Evolutionary conservation across 306 rosid species (phyloP).

Genomic region (Argentina anserina): DNA sequence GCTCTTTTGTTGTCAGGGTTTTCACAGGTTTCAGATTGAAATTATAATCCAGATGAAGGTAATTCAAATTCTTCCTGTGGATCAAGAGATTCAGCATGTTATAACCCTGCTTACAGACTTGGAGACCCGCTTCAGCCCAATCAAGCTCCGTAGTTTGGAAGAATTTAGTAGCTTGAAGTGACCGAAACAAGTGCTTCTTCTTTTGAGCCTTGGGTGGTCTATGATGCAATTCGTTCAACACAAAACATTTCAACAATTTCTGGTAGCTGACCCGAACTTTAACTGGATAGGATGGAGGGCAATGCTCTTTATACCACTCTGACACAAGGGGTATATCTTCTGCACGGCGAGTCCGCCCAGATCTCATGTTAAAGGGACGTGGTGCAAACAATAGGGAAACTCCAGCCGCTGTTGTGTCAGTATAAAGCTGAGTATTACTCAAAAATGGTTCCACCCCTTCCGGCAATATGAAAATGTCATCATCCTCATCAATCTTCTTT

Average conservation of each 20-base stretch:
- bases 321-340: conserved; percentile 98
- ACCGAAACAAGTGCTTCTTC: conserved; percentile 88
- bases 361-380: conserved; percentile 98
- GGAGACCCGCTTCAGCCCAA: conserved; percentile 99
- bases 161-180: conserved; percentile 96
- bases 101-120: conserved; percentile 98
- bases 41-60: conserved; percentile 97
- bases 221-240: conserved; percentile 95
- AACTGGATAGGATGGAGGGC: conserved; percentile 97
- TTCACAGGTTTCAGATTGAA: conserved; percentile 96
- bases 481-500: conserved; percentile 71
- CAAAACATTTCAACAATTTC: conserved; percentile 89
- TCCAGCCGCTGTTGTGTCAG: conserved; percentile 98
- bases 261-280: conserved; percentile 98
- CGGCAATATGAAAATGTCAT: conserved; percentile 73
- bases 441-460: conserved; percentile 91
- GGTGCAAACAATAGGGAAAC: conserved; percentile 93
- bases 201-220: conserved; percentile 98
- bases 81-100: conserved; percentile 95
- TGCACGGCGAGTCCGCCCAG: conserved; percentile 92
- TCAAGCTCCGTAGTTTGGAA: conserved; percentile 99
- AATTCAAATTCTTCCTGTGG: conserved; percentile 94
- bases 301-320: conserved; percentile 98
- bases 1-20: conserved; percentile 89
- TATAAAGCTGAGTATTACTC: conserved; percentile 80